Evolutionary conservation across 108 stramenopile genomes (phyloP).

Genomic region (Nitzschia sp.): DNA sequence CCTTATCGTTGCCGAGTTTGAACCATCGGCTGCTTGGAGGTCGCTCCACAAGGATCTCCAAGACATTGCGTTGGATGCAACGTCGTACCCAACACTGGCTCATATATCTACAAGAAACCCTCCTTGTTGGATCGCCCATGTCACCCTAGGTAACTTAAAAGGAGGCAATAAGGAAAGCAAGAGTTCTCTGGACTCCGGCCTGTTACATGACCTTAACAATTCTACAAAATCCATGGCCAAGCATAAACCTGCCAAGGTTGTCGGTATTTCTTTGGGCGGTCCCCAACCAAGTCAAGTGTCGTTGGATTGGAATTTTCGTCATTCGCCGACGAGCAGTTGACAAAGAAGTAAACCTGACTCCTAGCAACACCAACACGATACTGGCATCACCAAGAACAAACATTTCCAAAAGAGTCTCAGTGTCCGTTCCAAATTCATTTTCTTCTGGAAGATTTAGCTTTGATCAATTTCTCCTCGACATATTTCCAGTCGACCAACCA

Average conservation of each 20-base stretch:
- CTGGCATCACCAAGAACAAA: no score
- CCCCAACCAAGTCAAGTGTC: conserved; percentile 47
- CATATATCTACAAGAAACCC: conserved; percentile 15
- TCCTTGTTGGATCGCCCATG: conserved; percentile 52
- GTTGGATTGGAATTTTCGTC: conserved; percentile 51
- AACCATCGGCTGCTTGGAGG: conserved; percentile 39
- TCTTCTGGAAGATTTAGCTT: conserved; percentile 11
- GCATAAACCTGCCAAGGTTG: not conserved
- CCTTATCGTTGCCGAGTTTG: conserved; percentile 54
- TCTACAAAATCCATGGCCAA: not conserved
- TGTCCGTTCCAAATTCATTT: no score
- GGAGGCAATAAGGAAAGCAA: conserved; percentile 21
- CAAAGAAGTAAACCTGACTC: no score
- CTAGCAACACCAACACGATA: no score
- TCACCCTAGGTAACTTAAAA: conserved; percentile 53
- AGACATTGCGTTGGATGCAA: conserved; percentile 33
- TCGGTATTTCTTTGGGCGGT: conserved; percentile 50
- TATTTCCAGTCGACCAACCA: conserved; percentile 57
- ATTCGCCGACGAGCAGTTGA: not conserved
- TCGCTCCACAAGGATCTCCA: conserved; percentile 45
- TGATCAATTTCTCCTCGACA: conserved; percentile 46
- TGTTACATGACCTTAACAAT: conserved; percentile 11
- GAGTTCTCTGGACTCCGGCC: not conserved
- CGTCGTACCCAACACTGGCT: conserved; percentile 6
- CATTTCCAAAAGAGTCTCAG: no score